Evolutionary conservation across 768 basidiomycete species (phyloP), one percentile per base, ranked within the genome.

Genomic region (Boletellus emodensis): DNA sequence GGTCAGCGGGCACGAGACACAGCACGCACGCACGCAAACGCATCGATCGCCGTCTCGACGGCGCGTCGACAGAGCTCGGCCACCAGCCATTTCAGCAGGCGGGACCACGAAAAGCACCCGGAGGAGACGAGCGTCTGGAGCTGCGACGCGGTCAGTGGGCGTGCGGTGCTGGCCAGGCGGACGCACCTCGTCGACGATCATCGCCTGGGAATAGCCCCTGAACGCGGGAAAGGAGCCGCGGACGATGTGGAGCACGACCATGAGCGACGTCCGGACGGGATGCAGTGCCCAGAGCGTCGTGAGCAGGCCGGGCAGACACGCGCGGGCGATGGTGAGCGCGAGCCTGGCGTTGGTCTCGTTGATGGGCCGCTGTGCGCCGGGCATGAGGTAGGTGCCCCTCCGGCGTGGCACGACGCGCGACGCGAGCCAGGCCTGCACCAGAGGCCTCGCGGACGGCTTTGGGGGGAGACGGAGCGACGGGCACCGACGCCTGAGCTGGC

Each of bases 181-280:
- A 18, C 12, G 67, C 83, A 85, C 89, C 79, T 92, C 87, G 69
- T 92, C 84, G 56, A 91, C 82, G 58, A 91, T 87, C 66, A 88
- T 70, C 47, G 88, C 88, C 76, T 91, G 90, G 9, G 90, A 90
- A 72, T 89, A 91, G 54, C 87, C 85, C 69, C 87, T 80, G 67
- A 87, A 85, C 10, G 88, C 90, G 33, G 89, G 89, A 62, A 90
- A 82, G 51, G 85, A 70, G 54, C 87, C 90, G 57, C 87, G 80
- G 51, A 84, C 59, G 45, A 90, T 68, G 65, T 89, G 86, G 57
- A 90, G 70, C 52, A 76, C 49, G 65, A 90, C 70, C 81, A 91
- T 84, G 48, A 87, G 71, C n/a, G 78, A 72, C 18, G 85, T 83
- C 51, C 87, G 78, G 42, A 82, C 57, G 32, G 87, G 89, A 58